Conservation (phyloP, 768 basidiomycete genomes). For the Boletus subcaerulescens region DNA sequence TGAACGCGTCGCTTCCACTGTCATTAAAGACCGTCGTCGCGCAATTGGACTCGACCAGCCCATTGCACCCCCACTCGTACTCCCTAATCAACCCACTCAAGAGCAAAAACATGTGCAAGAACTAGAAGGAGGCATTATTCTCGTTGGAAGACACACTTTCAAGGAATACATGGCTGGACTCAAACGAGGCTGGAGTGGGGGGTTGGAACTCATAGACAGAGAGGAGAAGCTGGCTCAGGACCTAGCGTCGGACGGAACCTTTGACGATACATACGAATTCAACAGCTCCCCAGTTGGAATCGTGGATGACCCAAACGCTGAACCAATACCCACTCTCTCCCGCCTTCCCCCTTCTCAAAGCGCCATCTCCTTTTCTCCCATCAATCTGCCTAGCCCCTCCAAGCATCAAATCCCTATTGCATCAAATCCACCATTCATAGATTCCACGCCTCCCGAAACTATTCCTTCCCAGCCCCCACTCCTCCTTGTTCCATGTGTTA, state of each 20-base stretch:
- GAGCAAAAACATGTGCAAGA: constrained; percentile 54
- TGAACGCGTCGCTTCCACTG: constrained; percentile 68
- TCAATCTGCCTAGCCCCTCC: constrained; percentile 23
- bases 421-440: constrained; percentile 24
- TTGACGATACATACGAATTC: constrained; percentile 61
- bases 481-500: constrained; percentile 68
- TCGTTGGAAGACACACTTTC: constrained; percentile 86
- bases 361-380: constrained; percentile 34
- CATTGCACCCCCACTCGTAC: constrained; percentile 38
- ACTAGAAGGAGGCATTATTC: constrained; percentile 78
- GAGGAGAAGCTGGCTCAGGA: constrained; percentile 69
- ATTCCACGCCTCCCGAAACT: constrained; percentile 48
- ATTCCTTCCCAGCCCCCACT: constrained; percentile 80
- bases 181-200: constrained; percentile 78
- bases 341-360: constrained; percentile 35
- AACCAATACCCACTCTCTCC: constrained; percentile 42
- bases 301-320: constrained; percentile 30
- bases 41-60: constrained; percentile 60
- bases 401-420: constrained; percentile 12
- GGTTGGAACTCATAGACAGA: constrained; percentile 61
- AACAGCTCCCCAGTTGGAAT: constrained; percentile 24
- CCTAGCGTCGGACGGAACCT: constrained; percentile 69
- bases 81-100: constrained; percentile 53
- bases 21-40: constrained; percentile 66
- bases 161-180: constrained; percentile 95